Conservation (phyloP, 305 asterid species). For the Petunia hybrid region DNA sequence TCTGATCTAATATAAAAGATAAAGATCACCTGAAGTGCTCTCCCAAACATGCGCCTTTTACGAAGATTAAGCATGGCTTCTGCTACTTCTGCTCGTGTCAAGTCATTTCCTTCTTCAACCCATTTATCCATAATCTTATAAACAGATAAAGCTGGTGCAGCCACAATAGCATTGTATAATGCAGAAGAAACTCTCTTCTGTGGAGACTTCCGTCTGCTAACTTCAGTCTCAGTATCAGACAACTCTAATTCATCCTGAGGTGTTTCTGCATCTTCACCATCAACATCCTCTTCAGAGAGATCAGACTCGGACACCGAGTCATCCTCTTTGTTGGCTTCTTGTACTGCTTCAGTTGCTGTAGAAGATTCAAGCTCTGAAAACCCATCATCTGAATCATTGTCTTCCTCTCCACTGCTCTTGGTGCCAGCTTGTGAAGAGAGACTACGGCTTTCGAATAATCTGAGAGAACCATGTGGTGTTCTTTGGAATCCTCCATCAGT, state of each 20-base stretch:
- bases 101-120: conserved; percentile 76
- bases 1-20: not conserved
- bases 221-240: conserved; percentile 38
- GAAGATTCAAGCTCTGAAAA: conserved; percentile 45
- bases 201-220: conserved; percentile 32
- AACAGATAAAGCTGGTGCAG: conserved; percentile 48
- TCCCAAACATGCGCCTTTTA: conserved; percentile 55
- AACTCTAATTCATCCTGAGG: conserved; percentile 38
- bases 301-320: conserved; percentile 47
- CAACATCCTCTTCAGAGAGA: conserved; percentile 45
- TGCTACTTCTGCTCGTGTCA: conserved; percentile 50
- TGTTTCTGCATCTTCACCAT: conserved; percentile 32
- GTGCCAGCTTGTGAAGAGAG: conserved; percentile 46
- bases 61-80: conserved; percentile 50
- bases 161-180: conserved; percentile 47
- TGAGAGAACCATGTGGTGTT: conserved; percentile 15
- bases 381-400: conserved; percentile 24
- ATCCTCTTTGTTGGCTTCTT: conserved; percentile 41
- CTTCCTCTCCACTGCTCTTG: conserved; percentile 44
- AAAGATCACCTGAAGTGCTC: conserved; percentile 78
- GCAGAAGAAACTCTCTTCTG: conserved; percentile 35
- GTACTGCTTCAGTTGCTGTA: conserved; percentile 27
- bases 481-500: conserved; percentile 21
- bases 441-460: conserved; percentile 8
- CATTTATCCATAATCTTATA: conserved; percentile 62